Conservation (phyloP, 306 rosid genomes). For the Trifolium repens region DNA sequence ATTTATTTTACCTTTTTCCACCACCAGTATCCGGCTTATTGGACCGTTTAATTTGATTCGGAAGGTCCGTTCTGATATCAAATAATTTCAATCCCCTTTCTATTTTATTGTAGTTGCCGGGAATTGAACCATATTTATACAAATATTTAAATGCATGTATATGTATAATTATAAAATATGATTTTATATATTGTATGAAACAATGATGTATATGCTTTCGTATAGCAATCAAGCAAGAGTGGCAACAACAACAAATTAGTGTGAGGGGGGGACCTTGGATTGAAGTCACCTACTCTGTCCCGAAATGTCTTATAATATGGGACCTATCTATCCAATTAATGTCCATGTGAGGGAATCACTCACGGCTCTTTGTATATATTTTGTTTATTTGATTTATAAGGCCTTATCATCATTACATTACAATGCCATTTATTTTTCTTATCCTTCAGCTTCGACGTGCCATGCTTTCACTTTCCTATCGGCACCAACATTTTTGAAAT, state of each 20-base stretch:
- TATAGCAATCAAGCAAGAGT: slow-evolving; percentile 13
- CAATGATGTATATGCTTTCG: slow-evolving; percentile 14
- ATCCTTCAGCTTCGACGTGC: slow-evolving; percentile 37
- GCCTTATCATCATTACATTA: slow-evolving; percentile 6
- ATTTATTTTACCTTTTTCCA: too few relatives aligned
- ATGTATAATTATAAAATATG: too few relatives aligned
- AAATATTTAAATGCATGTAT: too few relatives aligned
- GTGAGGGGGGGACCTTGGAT: slow-evolving; percentile 37
- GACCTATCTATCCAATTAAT: slow-evolving; percentile 29
- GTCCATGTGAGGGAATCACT: slow-evolving; percentile 31
- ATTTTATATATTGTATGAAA: not conserved
- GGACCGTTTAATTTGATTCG: too few relatives aligned
- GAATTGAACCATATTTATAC: too few relatives aligned
- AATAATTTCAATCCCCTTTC: too few relatives aligned
- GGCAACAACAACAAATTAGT: slow-evolving; percentile 1
- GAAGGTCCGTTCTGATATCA: too few relatives aligned
- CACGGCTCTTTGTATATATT: not conserved
- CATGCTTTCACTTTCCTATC: slow-evolving; percentile 22
- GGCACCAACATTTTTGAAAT: slow-evolving; percentile 49
- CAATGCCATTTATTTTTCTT: slow-evolving; percentile 22
- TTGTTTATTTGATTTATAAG: not conserved
- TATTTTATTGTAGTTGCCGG: too few relatives aligned
- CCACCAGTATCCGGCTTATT: too few relatives aligned
- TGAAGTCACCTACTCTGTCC: slow-evolving; percentile 25
- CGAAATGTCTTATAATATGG: slow-evolving; percentile 24